A percentile compares a stretch with the other conserved stretches of the same genome.
Conservation (phyloP, 1,139 yeast species). For the Debaryomyces robertsiae region DNA sequence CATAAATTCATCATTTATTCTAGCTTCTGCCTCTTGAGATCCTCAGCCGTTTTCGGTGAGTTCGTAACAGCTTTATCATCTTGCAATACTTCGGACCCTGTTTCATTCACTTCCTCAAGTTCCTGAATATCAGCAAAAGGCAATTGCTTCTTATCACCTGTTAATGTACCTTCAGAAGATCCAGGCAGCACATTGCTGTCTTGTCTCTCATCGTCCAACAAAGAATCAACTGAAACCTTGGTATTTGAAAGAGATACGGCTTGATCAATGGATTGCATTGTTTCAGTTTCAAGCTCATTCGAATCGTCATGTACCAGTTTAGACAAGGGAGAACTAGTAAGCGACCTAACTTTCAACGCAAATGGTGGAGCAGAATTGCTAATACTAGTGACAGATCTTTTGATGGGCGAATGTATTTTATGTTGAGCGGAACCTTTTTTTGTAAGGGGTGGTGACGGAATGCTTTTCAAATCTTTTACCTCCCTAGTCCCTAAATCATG, state of each 20-base stretch:
- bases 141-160: too few relatives aligned
- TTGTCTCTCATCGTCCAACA: slow-evolving; percentile 25
- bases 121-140: too few relatives aligned
- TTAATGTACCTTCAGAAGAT: neutral
- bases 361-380: neutral
- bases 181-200: slow-evolving; percentile 2
- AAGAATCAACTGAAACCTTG: slow-evolving; percentile 36
- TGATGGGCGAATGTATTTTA: slow-evolving; percentile 2
- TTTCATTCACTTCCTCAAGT: too few relatives aligned
- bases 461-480: neutral
- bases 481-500: neutral
- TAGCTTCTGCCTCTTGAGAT: slow-evolving; percentile 4
- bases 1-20: slow-evolving; percentile 5
- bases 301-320: slow-evolving; percentile 9
- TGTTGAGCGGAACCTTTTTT: neutral
- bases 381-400: slow-evolving; percentile 2
- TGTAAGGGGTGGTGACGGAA: neutral
- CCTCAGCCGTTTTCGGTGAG: slow-evolving; percentile 2
- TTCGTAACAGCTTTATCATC: neutral
- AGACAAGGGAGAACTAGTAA: slow-evolving; percentile 20
- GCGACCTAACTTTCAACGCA: slow-evolving; percentile 11
- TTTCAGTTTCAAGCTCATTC: neutral
- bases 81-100: neutral
- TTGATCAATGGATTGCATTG: slow-evolving; percentile 3
- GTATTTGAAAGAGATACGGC: slow-evolving; percentile 9